These are phyloP conservation scores for Cercospora zeae-maydis DNA, from an alignment of 2,329 filamentous ascomycete genomes.

Conservation along the genomic window DNA sequence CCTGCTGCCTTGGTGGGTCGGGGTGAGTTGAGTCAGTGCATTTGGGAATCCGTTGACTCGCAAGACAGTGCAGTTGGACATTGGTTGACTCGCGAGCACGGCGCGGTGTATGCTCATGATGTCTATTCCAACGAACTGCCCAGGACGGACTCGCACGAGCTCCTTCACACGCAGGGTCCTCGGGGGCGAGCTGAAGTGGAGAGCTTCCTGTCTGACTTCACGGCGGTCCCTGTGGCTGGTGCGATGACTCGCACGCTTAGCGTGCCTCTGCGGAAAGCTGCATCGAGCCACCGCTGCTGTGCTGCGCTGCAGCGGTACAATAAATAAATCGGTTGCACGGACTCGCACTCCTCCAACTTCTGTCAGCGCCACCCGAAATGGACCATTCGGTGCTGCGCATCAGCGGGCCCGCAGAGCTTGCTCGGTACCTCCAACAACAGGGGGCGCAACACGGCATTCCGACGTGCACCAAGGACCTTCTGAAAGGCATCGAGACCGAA, in stretches of 20 bases:
- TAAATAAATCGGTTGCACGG: neutral
- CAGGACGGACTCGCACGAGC: too few species aligned
- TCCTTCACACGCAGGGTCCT: too few species aligned
- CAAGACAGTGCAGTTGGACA: too few species aligned
- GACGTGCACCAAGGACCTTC: conserved; percentile 19
- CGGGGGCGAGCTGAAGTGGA: too few species aligned
- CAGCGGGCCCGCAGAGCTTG: conserved; percentile 9
- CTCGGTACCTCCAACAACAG: conserved; percentile 10
- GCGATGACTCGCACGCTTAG: neutral
- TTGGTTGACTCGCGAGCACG: too few species aligned
- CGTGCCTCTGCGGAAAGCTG: neutral
- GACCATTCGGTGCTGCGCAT: conserved; percentile 10
- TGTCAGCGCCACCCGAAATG: neutral
- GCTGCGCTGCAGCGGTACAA: neutral
- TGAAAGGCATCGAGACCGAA: conserved; percentile 15
- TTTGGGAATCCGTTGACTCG: too few species aligned
- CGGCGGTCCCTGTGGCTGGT: neutral
- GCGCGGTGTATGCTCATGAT: too few species aligned
- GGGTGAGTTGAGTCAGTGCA: too few species aligned
- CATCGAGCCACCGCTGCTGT: neutral
- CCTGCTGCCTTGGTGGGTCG: too few species aligned
- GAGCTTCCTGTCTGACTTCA: neutral
- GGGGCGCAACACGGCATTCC: neutral
- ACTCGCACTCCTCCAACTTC: neutral
- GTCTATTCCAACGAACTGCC: too few species aligned